Base-by-base conservation (phyloP, 208 protist species). In the Acanthamoeba triangularis region DNA sequence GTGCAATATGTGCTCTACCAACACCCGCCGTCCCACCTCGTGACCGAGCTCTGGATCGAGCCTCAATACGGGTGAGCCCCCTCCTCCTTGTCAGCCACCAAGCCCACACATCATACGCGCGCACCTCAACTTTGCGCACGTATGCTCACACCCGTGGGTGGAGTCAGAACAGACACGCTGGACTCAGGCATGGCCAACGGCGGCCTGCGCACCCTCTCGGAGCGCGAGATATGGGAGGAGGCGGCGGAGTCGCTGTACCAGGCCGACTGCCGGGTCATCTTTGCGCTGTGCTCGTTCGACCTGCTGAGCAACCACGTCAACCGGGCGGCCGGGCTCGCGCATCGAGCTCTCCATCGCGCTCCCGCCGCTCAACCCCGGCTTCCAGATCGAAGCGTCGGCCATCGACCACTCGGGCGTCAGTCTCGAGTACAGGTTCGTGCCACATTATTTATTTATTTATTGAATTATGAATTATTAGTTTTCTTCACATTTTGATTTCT, bases 1-100 rank as follows among this genome's bases (percentile, higher is more conserved):
- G 25, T 94, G 69, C 91, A 94, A 44, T 94, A 94, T 33, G 91
- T 94, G 63, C 91, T 94, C 69, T 94, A 94, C 30, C 91, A 94
- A 13, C 30, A 67, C 30, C 37, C 54, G 65, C 88, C 91, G 41
- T 72, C 47, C 11, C 49, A 85, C 49, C 28, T 94, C 25, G 91
- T 84, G 30, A 94, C 91, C 16, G 91, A 94, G 74, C 59, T 94
- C 13, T 94, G 91, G 91, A 85, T 94, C 23, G 91, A 94, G 49
- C 91, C 91, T 25, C 91, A 94, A 47, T 78, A 78, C 49, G 91
- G 91, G 90, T 94, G 80, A n/a, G n/a, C n/a, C n/a, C n/a, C 16
- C 4, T n/a, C n/a, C n/a, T n/a, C n/a, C n/a, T n/a, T n/a, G 16
- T 28, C 59, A 65, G 23, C 28, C 59, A 65, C 28, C 6, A 37